Evolutionary conservation across 169 alveolate species (phyloP).

Genomic region (Plasmodium fragile): DNA sequence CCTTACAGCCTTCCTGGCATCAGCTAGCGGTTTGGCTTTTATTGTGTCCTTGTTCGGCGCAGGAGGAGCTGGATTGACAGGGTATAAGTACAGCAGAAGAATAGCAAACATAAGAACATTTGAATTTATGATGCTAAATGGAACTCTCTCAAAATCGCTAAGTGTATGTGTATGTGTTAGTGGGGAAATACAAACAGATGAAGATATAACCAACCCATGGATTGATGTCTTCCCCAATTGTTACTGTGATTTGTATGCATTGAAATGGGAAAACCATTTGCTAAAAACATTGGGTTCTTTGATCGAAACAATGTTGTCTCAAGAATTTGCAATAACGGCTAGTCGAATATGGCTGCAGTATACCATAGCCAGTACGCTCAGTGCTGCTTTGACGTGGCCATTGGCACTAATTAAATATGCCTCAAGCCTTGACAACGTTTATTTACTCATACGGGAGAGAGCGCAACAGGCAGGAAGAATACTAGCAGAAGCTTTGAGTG

Average conservation of each 20-base stretch:
- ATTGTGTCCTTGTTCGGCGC: constrained; percentile 89
- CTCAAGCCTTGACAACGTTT: constrained; percentile 91
- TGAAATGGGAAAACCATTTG: constrained; percentile 84
- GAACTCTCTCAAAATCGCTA: constrained; percentile 81
- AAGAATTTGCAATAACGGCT: constrained; percentile 87
- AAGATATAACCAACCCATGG: constrained; percentile 86
- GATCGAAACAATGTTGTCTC: constrained; percentile 77
- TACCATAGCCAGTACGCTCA: constrained; percentile 82
- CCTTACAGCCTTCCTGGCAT: constrained; percentile 84
- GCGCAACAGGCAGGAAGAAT: constrained; percentile 92
- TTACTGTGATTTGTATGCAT: constrained; percentile 82
- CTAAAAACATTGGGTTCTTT: constrained; percentile 80
- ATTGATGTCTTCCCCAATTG: constrained; percentile 81
- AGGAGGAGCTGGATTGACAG: constrained; percentile 89
- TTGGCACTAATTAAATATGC: constrained; percentile 90
- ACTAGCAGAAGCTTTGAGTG: constrained; percentile 91
- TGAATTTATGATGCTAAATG: constrained; percentile 86
- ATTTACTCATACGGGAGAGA: constrained; percentile 89
- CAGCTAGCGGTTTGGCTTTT: constrained; percentile 88
- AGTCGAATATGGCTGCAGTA: constrained; percentile 83
- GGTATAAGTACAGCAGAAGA: constrained; percentile 87
- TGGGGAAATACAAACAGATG: constrained; percentile 82
- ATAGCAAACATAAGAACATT: constrained; percentile 82
- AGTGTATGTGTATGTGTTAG: constrained; percentile 86
- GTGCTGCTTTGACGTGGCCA: constrained; percentile 90